Conservation (phyloP, 495 filamentous ascomycete genomes). For the Tuber brumale region DNA sequence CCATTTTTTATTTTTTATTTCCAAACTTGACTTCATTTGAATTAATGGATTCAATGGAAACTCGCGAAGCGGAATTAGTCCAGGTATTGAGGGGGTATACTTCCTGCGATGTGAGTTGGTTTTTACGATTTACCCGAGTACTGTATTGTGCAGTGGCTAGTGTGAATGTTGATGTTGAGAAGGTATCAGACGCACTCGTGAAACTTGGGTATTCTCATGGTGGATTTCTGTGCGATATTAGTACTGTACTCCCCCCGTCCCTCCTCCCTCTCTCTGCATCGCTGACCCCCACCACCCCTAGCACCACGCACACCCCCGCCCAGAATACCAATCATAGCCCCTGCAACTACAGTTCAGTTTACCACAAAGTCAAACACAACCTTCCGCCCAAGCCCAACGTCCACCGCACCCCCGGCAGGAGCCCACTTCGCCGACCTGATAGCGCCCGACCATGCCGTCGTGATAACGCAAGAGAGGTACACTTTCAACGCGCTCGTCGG, state of each 20-base stretch:
- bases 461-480: constrained; percentile 54
- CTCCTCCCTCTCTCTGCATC: neutral
- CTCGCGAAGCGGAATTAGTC: constrained; percentile 13
- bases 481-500: constrained; percentile 61
- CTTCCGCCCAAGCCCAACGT: constrained; percentile 14
- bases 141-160: neutral
- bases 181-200: constrained; percentile 60
- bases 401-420: constrained; percentile 32
- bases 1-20: no score
- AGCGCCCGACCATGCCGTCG: constrained; percentile 50
- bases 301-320: constrained; percentile 39
- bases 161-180: neutral
- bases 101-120: constrained; percentile 48
- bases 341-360: constrained; percentile 56
- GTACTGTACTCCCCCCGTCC: constrained; percentile 40
- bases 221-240: constrained; percentile 57
- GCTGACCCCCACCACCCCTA: constrained; percentile 6
- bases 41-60: neutral
- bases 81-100: constrained; percentile 44
- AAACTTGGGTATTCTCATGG: constrained; percentile 55
- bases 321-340: constrained; percentile 40
- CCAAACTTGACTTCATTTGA: neutral
- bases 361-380: constrained; percentile 46
- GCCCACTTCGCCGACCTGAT: constrained; percentile 58
- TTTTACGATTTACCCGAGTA: neutral